Conservation (phyloP, 345 rosid genomes). For the Salix dunnii region DNA sequence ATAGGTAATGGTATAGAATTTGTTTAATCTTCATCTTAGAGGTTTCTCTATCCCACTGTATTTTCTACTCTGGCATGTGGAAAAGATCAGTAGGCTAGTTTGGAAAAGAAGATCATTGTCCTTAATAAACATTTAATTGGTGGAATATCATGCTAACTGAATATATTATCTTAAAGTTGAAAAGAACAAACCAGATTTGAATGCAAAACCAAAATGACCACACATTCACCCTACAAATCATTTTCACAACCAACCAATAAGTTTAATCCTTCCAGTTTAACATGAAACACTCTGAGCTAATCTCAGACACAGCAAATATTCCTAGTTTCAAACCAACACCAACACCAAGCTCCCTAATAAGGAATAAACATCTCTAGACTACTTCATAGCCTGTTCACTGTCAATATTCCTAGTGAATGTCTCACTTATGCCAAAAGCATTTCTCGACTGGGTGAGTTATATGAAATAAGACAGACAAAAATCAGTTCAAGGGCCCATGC, state of each 20-base stretch:
- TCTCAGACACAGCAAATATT: background rate
- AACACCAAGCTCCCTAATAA: background rate
- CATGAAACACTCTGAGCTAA: background rate
- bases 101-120: background rate
- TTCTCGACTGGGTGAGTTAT: background rate
- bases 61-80: background rate
- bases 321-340: background rate
- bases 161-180: background rate
- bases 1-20: background rate
- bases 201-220: background rate
- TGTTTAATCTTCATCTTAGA: background rate
- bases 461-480: background rate
- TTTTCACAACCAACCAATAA: background rate
- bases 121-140: background rate
- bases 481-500: background rate
- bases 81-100: background rate
- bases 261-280: background rate
- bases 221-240: background rate
- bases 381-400: background rate
- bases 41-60: background rate
- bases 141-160: background rate
- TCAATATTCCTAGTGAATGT: background rate
- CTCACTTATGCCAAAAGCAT: background rate
- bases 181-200: background rate
- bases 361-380: background rate